phyloP scores from a whole-genome alignment of 2,329 filamentous ascomycete species.

The Aspergillus pseudonomiae region DNA sequence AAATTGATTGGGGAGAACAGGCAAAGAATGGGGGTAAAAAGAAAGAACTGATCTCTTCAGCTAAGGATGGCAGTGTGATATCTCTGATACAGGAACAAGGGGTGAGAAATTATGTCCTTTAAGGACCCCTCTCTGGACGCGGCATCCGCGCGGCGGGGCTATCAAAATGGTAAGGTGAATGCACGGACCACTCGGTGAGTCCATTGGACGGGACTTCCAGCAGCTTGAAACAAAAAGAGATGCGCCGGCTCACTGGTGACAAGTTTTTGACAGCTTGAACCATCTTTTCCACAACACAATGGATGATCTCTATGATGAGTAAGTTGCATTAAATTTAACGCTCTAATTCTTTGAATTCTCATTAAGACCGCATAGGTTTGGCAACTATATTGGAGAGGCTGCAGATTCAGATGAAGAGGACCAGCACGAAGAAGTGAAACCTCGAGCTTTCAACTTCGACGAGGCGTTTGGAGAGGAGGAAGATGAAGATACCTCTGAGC shows the following conservation, averaged over 20 bases:
- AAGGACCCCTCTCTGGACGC: conserved; percentile 3
- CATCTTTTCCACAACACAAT: conserved; percentile 52
- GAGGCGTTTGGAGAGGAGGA: conserved; percentile 68
- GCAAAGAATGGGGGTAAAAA: not conserved
- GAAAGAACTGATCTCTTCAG: not conserved
- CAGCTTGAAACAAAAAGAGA: conserved; percentile 17
- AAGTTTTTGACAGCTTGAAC: conserved; percentile 17
- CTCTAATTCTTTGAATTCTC: too few species aligned
- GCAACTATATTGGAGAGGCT: conserved; percentile 96
- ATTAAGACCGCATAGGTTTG: conserved; percentile 66
- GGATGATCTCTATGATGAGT: conserved; percentile 99
- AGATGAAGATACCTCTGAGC: conserved; percentile 65
- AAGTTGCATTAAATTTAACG: conserved; percentile 23
- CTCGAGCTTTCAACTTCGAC: conserved; percentile 78
- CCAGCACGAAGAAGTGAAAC: conserved; percentile 70
- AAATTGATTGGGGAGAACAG: not conserved
- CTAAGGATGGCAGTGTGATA: not conserved
- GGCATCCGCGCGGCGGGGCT: conserved; percentile 7
- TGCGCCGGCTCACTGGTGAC: conserved; percentile 13
- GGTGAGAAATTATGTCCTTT: not conserved
- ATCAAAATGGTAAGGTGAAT: conserved; percentile 6
- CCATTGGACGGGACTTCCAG: conserved; percentile 6
- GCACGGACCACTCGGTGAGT: conserved; percentile 5
- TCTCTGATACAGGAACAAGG: not conserved
- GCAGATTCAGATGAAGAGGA: conserved; percentile 86